Conservation (phyloP, 2,329 filamentous ascomycete species). For the Penicillium crustosum region DNA sequence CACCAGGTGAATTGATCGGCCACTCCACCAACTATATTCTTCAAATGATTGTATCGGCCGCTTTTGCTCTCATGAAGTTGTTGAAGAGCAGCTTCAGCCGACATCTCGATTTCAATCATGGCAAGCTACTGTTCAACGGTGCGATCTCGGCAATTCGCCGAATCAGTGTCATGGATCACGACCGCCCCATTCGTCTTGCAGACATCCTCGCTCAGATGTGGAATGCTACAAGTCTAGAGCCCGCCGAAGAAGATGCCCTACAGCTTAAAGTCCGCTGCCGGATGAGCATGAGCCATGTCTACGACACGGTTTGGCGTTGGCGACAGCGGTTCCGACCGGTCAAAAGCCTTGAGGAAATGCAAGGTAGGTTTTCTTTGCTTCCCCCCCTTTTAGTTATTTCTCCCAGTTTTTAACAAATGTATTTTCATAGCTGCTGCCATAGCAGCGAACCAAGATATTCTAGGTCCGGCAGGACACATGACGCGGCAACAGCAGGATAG, state of each 20-base stretch:
- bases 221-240: slow-evolving; percentile 49
- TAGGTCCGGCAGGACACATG: slow-evolving; percentile 27
- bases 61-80: slow-evolving; percentile 63
- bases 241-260: slow-evolving; percentile 43
- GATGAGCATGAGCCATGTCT: slow-evolving; percentile 66
- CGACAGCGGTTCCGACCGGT: slow-evolving; percentile 64
- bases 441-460: slow-evolving; percentile 40
- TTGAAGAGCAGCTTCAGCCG: slow-evolving; percentile 62
- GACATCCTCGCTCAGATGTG: slow-evolving; percentile 66
- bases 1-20: slow-evolving; percentile 49
- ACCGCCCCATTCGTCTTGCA: slow-evolving; percentile 61
- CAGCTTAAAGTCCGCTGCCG: slow-evolving; percentile 63
- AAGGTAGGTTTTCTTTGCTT: slow-evolving; percentile 55
- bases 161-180: slow-evolving; percentile 62
- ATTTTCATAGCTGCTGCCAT: slow-evolving; percentile 20
- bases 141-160: slow-evolving; percentile 59
- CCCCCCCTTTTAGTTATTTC: slow-evolving; percentile 10
- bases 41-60: slow-evolving; percentile 64
- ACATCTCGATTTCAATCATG: slow-evolving; percentile 55
- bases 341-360: slow-evolving; percentile 60
- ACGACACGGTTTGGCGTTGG: slow-evolving; percentile 67
- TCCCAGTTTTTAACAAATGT: slow-evolving; percentile 18
- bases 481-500: slow-evolving; percentile 32
- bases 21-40: slow-evolving; percentile 62
- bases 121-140: slow-evolving; percentile 57